Evolutionary conservation across 2,329 filamentous ascomycete species (phyloP), one percentile per base, ranked within the genome.

Genomic region (Ophiostoma piceae): DNA sequence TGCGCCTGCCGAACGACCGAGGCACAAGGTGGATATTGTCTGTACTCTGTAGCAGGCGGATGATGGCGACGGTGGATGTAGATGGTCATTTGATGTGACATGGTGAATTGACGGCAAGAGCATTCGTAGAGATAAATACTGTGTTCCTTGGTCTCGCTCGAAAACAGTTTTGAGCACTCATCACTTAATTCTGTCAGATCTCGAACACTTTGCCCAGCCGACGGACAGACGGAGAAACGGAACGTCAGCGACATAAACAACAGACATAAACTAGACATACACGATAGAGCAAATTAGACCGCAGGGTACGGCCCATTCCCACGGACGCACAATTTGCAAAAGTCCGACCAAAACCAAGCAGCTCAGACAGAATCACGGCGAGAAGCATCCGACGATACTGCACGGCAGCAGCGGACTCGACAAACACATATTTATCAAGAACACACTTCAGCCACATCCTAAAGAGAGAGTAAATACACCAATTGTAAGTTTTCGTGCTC

Each of bases 1-100:
- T 57, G 51, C 51, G 16, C 51, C n/a, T 39, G 62, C 72, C 72
- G 72, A 73, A 69, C 65, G 72, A 62, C 72, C 72, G 71, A 72
- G 72, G 72, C 72, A 73, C 57, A 71, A 66, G 54, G 62, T 65
- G 62, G 62, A 65, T 64, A 22, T 14, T 29, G 1, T 29, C 26
- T 29, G 26, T 29, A 29, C 35, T 35, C 35, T 35, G 35, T 35
- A n/a, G 16, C 16, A n/a, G 14, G 32, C 60, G 14, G 60, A 64
- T 35, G 29, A 62, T 16, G 26, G 57, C 57, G 57, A 62, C 22
- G 57, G 26, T 8, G 43, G 43, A 16, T 60, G 54, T 29, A 29
- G 22, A 41, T 41, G 54, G 43, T 47, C 43, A 47, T n/a, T 47
- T 47, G 43, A n/a, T 16, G 43, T 47, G 19, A 47, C 6, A 16